A percentile compares a stretch with the other conserved stretches of the same genome.
Conservation (phyloP, 2,329 filamentous ascomycete species). For the Chrysoporthe cubensis region DNA sequence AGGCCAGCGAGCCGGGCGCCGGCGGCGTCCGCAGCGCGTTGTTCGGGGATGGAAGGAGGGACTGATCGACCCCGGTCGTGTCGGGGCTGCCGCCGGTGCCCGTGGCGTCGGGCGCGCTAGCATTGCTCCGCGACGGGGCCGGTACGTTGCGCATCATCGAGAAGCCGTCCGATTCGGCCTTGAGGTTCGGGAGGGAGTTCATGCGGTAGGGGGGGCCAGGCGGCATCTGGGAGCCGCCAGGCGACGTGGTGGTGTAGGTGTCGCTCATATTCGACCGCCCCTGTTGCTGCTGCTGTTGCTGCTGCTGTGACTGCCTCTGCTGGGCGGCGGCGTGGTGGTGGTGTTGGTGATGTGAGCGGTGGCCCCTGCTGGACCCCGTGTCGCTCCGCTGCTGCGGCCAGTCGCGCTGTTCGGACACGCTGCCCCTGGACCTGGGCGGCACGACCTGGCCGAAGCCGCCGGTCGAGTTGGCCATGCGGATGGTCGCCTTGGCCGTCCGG, state of each 20-base stretch:
- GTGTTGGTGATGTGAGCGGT: constrained; percentile 28
- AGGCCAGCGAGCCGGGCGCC: constrained; percentile 25
- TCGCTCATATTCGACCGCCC: constrained; percentile 29
- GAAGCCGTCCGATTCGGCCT: constrained; percentile 45
- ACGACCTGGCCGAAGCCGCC: constrained; percentile 71
- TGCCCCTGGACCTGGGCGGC: constrained; percentile 28
- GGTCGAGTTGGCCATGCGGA: constrained; percentile 90
- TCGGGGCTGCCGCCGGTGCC: constrained; percentile 30
- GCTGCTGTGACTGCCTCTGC: constrained; percentile 27
- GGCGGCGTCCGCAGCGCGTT: constrained; percentile 38
- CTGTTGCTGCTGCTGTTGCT: neutral
- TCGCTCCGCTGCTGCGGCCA: constrained; percentile 39
- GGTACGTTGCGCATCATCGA: constrained; percentile 47
- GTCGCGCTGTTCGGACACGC: constrained; percentile 33
- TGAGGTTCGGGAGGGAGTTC: constrained; percentile 37
- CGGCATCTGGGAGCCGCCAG: constrained; percentile 46
- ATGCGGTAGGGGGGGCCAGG: constrained; percentile 37
- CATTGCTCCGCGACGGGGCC: constrained; percentile 42
- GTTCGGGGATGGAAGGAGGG: constrained; percentile 49
- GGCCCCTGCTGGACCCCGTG: constrained; percentile 31
- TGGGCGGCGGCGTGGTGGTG: constrained; percentile 16
- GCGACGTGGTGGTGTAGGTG: constrained; percentile 45
- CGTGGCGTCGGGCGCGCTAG: constrained; percentile 41
- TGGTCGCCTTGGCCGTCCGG: constrained; percentile 90
- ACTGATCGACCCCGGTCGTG: constrained; percentile 46